Percentiles rank a stretch among this genome's conserved stretches.
Evolutionary conservation across 352 stramenopile species (phyloP).

Genomic region (Pythium phragmiticola): DNA sequence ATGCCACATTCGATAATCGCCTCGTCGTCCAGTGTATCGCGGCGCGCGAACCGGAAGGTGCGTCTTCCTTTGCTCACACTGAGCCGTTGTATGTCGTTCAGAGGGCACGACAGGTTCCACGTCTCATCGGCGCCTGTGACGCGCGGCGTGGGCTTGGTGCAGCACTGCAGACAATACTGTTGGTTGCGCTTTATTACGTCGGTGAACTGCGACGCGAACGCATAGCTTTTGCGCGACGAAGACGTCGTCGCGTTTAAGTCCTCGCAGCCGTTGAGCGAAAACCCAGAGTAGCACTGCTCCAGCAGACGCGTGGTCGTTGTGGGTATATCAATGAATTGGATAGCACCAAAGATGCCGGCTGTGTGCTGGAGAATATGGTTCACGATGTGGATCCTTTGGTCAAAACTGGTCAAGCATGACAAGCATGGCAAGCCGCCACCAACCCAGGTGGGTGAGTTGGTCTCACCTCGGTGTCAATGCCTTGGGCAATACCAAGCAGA

Average conservation of each 20-base stretch:
- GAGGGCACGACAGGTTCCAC: conserved; percentile 71
- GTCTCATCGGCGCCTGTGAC: conserved; percentile 56
- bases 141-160: conserved; percentile 56
- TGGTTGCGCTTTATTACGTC: conserved; percentile 35
- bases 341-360: conserved; percentile 57
- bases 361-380: conserved; percentile 33
- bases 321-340: conserved; percentile 45
- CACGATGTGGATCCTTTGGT: no score
- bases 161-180: conserved; percentile 74
- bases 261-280: conserved; percentile 54
- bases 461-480: not conserved
- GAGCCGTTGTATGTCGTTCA: conserved; percentile 66
- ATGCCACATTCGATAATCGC: conserved; percentile 55
- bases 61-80: conserved; percentile 59
- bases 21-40: conserved; percentile 50
- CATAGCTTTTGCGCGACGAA: conserved; percentile 43
- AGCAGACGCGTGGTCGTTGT: conserved; percentile 37
- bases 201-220: conserved; percentile 60
- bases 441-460: not conserved
- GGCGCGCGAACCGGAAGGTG: conserved; percentile 59
- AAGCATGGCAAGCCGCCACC: no score
- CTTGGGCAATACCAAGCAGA: not conserved
- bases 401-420: no score
- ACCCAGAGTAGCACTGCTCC: conserved; percentile 63
- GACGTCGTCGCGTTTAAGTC: conserved; percentile 46